Percentiles rank a stretch among this genome's conserved stretches.
phyloP scores from a whole-genome alignment of 371 early-diverging fungal genomes.

The Apophysomyces sp. region DNA sequence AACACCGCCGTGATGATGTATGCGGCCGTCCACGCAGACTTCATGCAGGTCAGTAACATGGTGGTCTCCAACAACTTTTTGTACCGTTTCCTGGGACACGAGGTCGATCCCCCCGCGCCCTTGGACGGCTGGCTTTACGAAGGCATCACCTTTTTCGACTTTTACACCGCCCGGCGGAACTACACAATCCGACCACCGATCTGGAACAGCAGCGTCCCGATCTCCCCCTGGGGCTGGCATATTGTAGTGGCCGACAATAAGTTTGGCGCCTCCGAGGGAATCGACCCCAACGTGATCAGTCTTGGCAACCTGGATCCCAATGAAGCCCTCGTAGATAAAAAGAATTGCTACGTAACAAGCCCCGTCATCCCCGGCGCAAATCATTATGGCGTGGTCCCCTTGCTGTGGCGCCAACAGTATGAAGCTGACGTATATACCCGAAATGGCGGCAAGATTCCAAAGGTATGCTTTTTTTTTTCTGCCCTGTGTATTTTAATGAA shows the following conservation, averaged over 20 bases:
- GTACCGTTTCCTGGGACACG: constrained; percentile 28
- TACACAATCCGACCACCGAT: constrained; percentile 39
- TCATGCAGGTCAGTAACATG: constrained; percentile 39
- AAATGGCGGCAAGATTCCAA: constrained; percentile 31
- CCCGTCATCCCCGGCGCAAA: constrained; percentile 20
- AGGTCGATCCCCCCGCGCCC: constrained; percentile 19
- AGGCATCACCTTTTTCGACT: constrained; percentile 44
- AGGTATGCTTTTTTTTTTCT: constrained; percentile 9
- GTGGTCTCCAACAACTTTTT: constrained; percentile 39
- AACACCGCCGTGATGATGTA: constrained; percentile 45
- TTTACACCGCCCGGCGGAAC: constrained; percentile 41
- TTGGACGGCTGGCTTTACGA: constrained; percentile 42
- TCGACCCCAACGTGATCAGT: constrained; percentile 43
- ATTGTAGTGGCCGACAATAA: constrained; percentile 30
- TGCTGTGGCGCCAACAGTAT: constrained; percentile 35
- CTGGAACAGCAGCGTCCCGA: constrained; percentile 36
- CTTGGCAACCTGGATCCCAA: constrained; percentile 34
- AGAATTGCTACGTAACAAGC: constrained; percentile 40
- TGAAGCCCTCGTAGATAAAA: constrained; percentile 24
- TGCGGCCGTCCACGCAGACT: constrained; percentile 38
- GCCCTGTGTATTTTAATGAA: background rate
- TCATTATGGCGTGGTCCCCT: constrained; percentile 13
- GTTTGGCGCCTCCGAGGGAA: constrained; percentile 30
- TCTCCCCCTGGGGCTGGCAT: constrained; percentile 39
- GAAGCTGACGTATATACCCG: constrained; percentile 14